These are phyloP conservation scores for Daldinia loculata DNA, from an alignment of 495 filamentous ascomycete genomes.

Conservation along the genomic window DNA sequence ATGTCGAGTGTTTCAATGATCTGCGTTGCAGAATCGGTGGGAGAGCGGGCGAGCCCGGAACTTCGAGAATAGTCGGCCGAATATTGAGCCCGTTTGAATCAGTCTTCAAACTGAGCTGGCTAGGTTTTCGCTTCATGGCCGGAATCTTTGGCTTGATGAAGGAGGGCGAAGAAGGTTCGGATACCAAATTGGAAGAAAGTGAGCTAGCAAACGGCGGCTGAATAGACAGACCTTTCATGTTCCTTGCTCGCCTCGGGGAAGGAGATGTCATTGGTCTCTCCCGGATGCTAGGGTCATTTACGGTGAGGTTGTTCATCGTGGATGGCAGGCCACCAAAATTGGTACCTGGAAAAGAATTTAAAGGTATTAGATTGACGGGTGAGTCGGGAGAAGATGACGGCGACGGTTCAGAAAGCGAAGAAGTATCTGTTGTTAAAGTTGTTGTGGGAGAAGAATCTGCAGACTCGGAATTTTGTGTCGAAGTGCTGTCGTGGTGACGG, in stretches of 20 bases:
- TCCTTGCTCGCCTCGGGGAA: conserved; percentile 81
- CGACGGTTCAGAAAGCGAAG: conserved; percentile 86
- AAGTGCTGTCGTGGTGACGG: conserved; percentile 72
- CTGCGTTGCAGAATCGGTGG: conserved; percentile 62
- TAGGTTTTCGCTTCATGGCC: conserved; percentile 76
- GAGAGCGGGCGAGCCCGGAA: conserved; percentile 55
- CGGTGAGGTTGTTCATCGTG: conserved; percentile 53
- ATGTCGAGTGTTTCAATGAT: conserved; percentile 64
- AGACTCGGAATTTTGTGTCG: conserved; percentile 83
- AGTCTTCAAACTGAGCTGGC: conserved; percentile 73
- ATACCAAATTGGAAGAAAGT: conserved; percentile 57
- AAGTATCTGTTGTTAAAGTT: conserved; percentile 88
- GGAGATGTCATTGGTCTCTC: conserved; percentile 68
- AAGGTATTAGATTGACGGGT: conserved; percentile 69
- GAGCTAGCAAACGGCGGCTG: conserved; percentile 72
- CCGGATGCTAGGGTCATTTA: conserved; percentile 48
- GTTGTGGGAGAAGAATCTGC: conserved; percentile 95
- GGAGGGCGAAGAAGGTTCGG: conserved; percentile 81
- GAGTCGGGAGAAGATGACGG: conserved; percentile 92
- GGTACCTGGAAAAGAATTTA: conserved; percentile 63
- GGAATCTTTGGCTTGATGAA: conserved; percentile 80
- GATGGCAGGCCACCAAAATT: conserved; percentile 55
- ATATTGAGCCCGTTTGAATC: conserved; percentile 59
- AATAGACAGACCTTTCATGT: conserved; percentile 92
- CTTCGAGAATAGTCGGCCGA: conserved; percentile 51